Evolutionary conservation across 148 eudicot species (phyloP).

Genomic region (Rhododendron griersonianum): DNA sequence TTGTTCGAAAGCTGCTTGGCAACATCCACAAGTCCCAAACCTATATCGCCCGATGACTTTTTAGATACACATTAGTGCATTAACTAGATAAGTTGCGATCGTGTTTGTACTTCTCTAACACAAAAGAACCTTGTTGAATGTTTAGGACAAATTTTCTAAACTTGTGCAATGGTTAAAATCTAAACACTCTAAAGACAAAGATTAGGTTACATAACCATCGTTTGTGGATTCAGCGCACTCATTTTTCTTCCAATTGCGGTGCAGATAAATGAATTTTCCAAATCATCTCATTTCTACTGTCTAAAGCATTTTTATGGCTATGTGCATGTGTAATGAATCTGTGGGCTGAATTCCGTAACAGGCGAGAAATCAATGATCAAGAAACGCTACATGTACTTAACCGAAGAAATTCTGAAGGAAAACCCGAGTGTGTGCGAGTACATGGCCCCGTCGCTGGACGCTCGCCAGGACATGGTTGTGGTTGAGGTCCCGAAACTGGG

Average conservation of each 20-base stretch:
- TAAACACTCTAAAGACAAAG: too few species aligned
- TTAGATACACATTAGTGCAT: too few species aligned
- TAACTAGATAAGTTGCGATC: too few species aligned
- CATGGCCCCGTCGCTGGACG: conserved; percentile 6
- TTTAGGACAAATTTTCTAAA: too few species aligned
- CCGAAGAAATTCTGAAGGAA: conserved; percentile 3
- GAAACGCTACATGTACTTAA: not conserved
- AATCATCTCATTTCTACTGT: not conserved
- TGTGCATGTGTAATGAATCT: not conserved
- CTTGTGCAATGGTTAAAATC: too few species aligned
- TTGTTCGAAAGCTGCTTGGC: too few species aligned
- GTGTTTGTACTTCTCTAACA: too few species aligned
- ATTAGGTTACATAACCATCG: too few species aligned
- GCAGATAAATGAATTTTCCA: not conserved
- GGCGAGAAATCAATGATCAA: conserved; percentile 9
- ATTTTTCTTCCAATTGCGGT: not conserved
- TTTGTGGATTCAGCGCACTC: too few species aligned
- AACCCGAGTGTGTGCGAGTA: conserved; percentile 1
- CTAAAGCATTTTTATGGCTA: not conserved
- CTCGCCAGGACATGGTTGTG: conserved; percentile 7
- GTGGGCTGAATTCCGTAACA: not conserved
- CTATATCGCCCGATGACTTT: too few species aligned
- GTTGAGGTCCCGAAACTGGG: conserved; percentile 4
- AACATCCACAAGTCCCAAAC: too few species aligned
- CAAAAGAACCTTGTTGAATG: too few species aligned